Conservation (phyloP, 2,329 filamentous ascomycete genomes). For the Sordariomycetes sp. region DNA sequence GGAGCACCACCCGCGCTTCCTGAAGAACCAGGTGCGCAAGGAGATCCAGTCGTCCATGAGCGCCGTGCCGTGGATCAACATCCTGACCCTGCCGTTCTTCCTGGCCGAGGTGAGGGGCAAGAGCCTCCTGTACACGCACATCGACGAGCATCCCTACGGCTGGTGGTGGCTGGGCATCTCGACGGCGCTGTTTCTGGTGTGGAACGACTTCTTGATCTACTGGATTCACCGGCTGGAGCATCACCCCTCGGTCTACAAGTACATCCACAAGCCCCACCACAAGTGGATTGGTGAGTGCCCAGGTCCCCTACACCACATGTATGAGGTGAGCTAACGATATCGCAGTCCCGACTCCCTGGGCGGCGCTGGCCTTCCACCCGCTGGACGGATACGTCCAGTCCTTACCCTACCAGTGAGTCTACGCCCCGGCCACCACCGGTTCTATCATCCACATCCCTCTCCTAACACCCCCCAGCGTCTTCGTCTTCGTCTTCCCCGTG, state of each 20-base stretch:
- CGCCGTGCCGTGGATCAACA: constrained; percentile 31
- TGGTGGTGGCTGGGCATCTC: constrained; percentile 27
- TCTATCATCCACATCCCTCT: background rate
- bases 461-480: constrained; percentile 17
- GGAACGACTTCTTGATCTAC: constrained; percentile 34
- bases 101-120: constrained; percentile 34
- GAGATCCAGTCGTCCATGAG: constrained; percentile 30
- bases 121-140: constrained; percentile 26
- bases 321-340: background rate
- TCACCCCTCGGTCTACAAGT: constrained; percentile 33
- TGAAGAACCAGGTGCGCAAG: constrained; percentile 33
- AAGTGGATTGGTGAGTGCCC: constrained; percentile 31
- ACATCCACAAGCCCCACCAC: constrained; percentile 36
- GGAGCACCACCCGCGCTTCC: constrained; percentile 34
- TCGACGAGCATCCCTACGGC: constrained; percentile 22
- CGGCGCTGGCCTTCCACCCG: constrained; percentile 35
- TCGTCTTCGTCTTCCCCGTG: constrained; percentile 32
- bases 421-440: background rate
- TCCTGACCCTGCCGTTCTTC: constrained; percentile 33
- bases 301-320: background rate
- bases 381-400: constrained; percentile 34
- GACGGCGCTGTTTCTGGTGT: constrained; percentile 28
- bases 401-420: constrained; percentile 31
- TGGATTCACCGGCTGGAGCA: constrained; percentile 36
- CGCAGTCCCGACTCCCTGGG: constrained; percentile 33